Conservation (phyloP, 345 rosid species). For the Murraya paniculata region DNA sequence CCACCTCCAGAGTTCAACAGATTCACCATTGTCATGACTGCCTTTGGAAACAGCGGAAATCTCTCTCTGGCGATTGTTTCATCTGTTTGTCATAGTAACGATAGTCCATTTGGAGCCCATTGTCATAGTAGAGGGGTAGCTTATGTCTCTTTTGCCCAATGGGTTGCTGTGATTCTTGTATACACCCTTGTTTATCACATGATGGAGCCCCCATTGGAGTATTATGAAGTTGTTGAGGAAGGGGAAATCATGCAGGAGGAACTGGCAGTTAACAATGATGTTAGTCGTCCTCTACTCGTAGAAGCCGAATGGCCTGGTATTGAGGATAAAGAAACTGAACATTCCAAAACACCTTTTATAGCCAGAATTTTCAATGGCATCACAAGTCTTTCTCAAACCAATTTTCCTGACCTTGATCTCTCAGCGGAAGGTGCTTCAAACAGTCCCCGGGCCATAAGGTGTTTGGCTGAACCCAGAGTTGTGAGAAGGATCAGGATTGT, state of each 20-base stretch:
- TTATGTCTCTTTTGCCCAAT: conserved; percentile 83
- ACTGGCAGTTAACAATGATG: conserved; percentile 19
- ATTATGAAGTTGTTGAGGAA: conserved; percentile 77
- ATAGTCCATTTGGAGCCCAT: conserved; percentile 59
- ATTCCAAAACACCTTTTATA: conserved; percentile 76
- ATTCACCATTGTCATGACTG: conserved; percentile 84
- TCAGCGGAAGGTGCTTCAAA: conserved; percentile 30
- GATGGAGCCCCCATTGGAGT: conserved; percentile 95
- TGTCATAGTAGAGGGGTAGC: conserved; percentile 82
- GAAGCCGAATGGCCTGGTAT: conserved; percentile 99
- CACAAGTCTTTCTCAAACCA: conserved; percentile 42
- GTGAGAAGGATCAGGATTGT: conserved; percentile 86
- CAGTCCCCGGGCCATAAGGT: conserved; percentile 70
- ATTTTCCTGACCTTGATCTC: conserved; percentile 56
- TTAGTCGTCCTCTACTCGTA: conserved; percentile 71
- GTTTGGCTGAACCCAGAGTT: conserved; percentile 86
- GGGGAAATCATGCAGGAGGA: conserved; percentile 53
- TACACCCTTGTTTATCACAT: conserved; percentile 95
- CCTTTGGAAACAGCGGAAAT: conserved; percentile 90
- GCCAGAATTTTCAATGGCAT: conserved; percentile 65
- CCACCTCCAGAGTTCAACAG: conserved; percentile 80
- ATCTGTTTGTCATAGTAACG: conserved; percentile 70
- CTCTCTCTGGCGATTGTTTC: conserved; percentile 79
- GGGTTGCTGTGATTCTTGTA: conserved; percentile 97
- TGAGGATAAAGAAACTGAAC: conserved; percentile 87